These are phyloP conservation scores for Kodamaea hsintzibuensis DNA, from an alignment of 805 yeast species.

Conservation along the genomic window DNA sequence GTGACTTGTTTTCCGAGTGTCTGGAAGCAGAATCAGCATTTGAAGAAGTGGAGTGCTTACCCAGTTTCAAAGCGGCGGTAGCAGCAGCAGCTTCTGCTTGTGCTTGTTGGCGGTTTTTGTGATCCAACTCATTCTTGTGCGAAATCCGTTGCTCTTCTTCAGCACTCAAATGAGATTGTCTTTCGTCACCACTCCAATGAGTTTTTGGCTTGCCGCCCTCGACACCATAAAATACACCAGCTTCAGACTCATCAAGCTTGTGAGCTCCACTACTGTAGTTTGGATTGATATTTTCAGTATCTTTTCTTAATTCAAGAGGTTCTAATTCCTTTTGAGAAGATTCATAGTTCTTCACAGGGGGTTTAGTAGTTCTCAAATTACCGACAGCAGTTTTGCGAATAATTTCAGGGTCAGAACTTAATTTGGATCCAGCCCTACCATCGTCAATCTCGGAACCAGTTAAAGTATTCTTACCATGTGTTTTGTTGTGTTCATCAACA, in stretches of 20 bases:
- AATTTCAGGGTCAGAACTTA: neutral
- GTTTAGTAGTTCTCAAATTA: neutral
- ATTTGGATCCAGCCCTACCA: neutral
- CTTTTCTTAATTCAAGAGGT: neutral
- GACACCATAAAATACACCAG: neutral
- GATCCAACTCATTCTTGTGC: conserved; percentile 14
- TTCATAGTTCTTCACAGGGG: neutral
- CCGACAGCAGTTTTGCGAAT: conserved; percentile 15
- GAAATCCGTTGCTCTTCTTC: conserved; percentile 19
- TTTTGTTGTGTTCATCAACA: neutral
- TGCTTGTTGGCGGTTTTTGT: too few species aligned
- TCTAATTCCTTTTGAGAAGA: neutral
- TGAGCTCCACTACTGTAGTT: conserved; percentile 31
- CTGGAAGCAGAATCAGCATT: conserved; percentile 23
- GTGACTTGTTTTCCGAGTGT: conserved; percentile 32
- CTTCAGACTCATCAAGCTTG: conserved; percentile 1
- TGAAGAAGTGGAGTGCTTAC: conserved; percentile 2
- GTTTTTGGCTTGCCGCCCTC: neutral
- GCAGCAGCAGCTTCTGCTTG: neutral
- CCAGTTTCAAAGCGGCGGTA: neutral
- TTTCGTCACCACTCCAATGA: neutral
- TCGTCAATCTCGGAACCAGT: neutral
- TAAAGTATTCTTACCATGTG: neutral
- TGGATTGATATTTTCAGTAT: conserved; percentile 24
- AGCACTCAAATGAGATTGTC: conserved; percentile 4